Percentiles rank a stretch among this genome's conserved stretches.
Conservation (phyloP, 208 protist species). For the Naegleria lovaniensis region DNA sequence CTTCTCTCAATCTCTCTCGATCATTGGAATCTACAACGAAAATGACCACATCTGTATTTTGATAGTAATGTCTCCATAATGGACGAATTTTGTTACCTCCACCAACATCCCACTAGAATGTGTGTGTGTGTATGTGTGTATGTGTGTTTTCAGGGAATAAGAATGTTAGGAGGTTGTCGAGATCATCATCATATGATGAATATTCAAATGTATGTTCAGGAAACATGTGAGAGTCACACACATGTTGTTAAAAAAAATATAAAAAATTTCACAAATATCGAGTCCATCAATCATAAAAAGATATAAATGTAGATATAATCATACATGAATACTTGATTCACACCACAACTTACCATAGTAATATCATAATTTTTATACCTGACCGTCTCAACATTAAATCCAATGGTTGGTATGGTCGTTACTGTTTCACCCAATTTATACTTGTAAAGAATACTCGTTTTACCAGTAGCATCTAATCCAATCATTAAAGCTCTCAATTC, state of each 20-base stretch:
- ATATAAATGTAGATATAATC: too few species aligned
- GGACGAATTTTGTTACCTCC: constrained; percentile 75
- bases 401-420: constrained; percentile 90
- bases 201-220: too few species aligned
- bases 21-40: constrained; percentile 64
- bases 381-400: constrained; percentile 93
- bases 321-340: not conserved
- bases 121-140: constrained; percentile 51
- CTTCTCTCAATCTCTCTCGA: constrained; percentile 47
- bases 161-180: too few species aligned
- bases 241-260: not conserved
- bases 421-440: constrained; percentile 91
- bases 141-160: too few species aligned
- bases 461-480: constrained; percentile 93
- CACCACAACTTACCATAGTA: constrained; percentile 53
- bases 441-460: constrained; percentile 96
- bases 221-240: too few species aligned
- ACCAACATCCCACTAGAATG: constrained; percentile 73
- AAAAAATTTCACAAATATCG: too few species aligned
- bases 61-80: constrained; percentile 78
- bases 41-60: constrained; percentile 62
- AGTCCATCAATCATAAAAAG: too few species aligned
- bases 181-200: too few species aligned
- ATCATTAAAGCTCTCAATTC: constrained; percentile 85
- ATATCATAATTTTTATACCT: constrained; percentile 94